Conservation (phyloP, 805 yeast genomes). For the Starmerella potacharoeniae region DNA sequence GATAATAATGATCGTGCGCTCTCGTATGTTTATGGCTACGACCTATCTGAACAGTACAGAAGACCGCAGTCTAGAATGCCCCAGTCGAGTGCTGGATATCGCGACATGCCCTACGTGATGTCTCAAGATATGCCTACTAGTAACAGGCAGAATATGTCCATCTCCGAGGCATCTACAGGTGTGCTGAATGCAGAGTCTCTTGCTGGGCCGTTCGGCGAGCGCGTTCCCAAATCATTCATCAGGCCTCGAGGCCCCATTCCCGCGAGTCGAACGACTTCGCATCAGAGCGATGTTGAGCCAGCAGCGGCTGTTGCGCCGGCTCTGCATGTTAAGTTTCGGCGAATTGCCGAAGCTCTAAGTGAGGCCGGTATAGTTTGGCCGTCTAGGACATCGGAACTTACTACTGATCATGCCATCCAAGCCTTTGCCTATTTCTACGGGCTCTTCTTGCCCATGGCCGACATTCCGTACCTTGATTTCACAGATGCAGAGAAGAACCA, state of each 20-base stretch:
- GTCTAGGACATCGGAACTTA: not conserved
- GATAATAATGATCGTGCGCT: not conserved
- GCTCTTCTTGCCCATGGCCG: not conserved
- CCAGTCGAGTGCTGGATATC: slow-evolving; percentile 1
- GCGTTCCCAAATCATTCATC: not conserved
- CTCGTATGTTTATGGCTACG: not conserved
- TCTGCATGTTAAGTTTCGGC: not conserved
- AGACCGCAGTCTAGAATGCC: not conserved
- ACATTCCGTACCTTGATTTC: not conserved
- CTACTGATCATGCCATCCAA: not conserved
- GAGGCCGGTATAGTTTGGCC: slow-evolving; percentile 3
- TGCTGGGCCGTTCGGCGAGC: not conserved
- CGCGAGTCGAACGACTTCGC: not conserved
- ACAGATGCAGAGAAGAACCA: not conserved
- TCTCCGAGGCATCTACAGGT: not conserved
- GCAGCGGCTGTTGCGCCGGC: not conserved
- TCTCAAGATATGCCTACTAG: not conserved
- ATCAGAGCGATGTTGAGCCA: not conserved
- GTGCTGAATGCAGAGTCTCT: not conserved
- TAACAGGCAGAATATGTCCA: not conserved
- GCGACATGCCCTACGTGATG: not conserved
- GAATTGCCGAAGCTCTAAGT: not conserved
- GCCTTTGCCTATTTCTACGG: slow-evolving; percentile 4
- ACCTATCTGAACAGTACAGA: not conserved
- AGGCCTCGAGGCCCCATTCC: not conserved